phyloP scores from a whole-genome alignment of 768 basidiomycete species.

The Suillus fuscotomentosus region DNA sequence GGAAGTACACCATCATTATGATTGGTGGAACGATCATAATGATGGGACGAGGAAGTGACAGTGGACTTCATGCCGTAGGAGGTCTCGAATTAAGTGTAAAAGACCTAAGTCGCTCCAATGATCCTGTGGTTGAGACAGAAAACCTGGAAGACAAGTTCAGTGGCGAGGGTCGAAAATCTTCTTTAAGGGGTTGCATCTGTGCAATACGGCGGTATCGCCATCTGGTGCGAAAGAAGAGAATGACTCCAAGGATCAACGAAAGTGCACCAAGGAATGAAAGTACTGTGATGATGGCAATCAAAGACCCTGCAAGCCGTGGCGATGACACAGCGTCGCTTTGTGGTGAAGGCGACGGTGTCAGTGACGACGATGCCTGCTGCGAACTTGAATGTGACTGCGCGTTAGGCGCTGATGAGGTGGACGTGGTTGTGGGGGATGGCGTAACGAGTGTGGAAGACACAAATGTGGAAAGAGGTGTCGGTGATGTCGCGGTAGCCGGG shows the following conservation, averaged over 20 bases:
- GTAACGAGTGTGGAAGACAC: background rate
- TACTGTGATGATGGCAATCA: slow-evolving; percentile 18
- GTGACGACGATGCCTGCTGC: background rate
- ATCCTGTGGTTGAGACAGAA: slow-evolving; percentile 5
- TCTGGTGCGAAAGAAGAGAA: slow-evolving; percentile 16
- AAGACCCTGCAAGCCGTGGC: slow-evolving; percentile 5
- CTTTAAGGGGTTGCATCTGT: background rate
- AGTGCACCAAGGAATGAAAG: slow-evolving; percentile 14
- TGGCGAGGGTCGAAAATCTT: background rate
- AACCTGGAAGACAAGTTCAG: background rate
- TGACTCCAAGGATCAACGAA: slow-evolving; percentile 15
- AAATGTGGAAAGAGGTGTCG: too few relatives aligned
- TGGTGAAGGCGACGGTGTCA: background rate
- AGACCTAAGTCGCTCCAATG: background rate
- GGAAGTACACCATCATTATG: slow-evolving; percentile 10
- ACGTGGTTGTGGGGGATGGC: slow-evolving; percentile 2
- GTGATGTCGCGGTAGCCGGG: too few relatives aligned
- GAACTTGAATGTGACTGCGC: background rate
- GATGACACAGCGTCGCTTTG: slow-evolving; percentile 4
- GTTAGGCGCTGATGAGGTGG: background rate
- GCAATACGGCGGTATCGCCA: slow-evolving; percentile 7
- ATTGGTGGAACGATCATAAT: background rate
- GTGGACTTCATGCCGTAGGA: background rate
- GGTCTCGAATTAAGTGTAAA: background rate
- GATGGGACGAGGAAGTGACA: background rate